Evolutionary conservation across 371 early-diverging fungal species (phyloP).

Genomic region (Funneliformis caledonium): DNA sequence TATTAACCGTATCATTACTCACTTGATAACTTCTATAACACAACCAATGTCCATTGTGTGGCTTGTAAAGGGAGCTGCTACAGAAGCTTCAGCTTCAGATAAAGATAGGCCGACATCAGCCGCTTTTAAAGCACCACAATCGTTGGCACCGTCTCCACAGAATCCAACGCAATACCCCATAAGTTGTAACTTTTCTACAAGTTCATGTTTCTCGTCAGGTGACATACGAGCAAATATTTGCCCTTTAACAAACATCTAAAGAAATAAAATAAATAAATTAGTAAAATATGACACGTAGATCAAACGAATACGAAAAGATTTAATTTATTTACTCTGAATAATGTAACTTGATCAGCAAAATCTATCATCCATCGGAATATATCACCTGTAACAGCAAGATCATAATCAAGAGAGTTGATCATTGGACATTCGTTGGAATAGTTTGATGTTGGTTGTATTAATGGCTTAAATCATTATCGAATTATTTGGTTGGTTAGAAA

Average conservation of each 20-base stretch:
- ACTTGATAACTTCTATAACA: slow-evolving; percentile 88
- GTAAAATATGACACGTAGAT: not conserved
- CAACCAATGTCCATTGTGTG: slow-evolving; percentile 87
- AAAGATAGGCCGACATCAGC: slow-evolving; percentile 98
- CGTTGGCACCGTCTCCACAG: slow-evolving; percentile 99
- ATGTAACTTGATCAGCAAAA: slow-evolving; percentile 65
- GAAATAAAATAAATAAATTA: slow-evolving; percentile 44
- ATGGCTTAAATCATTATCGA: not conserved
- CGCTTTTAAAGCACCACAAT: slow-evolving; percentile 97
- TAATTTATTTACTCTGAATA: slow-evolving; percentile 14
- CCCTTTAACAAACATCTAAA: slow-evolving; percentile 87
- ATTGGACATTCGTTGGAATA: slow-evolving; percentile 39
- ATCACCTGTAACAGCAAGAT: slow-evolving; percentile 93
- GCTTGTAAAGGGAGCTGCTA: slow-evolving; percentile 98
- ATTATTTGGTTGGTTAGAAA: not conserved
- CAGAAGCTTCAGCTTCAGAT: slow-evolving; percentile 96
- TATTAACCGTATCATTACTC: slow-evolving; percentile 40
- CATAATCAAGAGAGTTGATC: slow-evolving; percentile 53
- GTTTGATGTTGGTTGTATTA: not conserved
- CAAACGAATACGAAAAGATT: not conserved
- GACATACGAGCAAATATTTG: slow-evolving; percentile 99
- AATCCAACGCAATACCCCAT: slow-evolving; percentile 94
- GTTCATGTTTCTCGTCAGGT: slow-evolving; percentile 97
- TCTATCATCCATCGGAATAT: slow-evolving; percentile 96
- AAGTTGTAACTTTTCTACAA: slow-evolving; percentile 87